Base-by-base conservation (phyloP, 2,329 filamentous ascomycete species). In the Botrytis galanthina region DNA sequence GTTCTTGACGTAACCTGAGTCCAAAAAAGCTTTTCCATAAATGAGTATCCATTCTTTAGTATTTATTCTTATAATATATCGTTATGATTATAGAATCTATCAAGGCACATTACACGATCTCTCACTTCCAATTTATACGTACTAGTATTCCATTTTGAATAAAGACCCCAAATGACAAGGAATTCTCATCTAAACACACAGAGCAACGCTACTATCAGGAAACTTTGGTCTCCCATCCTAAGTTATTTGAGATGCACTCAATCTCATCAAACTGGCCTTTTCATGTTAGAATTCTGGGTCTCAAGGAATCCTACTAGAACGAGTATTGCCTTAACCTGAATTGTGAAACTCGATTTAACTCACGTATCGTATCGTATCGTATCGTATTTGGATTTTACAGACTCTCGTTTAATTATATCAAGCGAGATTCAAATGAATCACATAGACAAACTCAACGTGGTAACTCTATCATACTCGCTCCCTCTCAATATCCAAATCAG, bases 131-230 rank as follows among this genome's bases (percentile, higher is more conserved):
- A 29, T 0, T 57, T 9, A 18, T 18, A 29, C 14, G 1, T 1
- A 57, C 14, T 18, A 2, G 12, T 54, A 29, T n/a, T n/a, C 6
- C n/a, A 18, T 18, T 10, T 3, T 1, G 1, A 57, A 18, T 3
- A 51, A 10, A 0, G 26, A n/a, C 2, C 0, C 12, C 5, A 54
- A 1, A 4, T 9, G 14, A 18, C 51, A 29, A 4, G 7, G 7
- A 57, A 18, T 6, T 29, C 26, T 29, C 51, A 14, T 29, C n/a
- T 29, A 57, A 18, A 29, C 12, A 54, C 12, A 18, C n/a, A 29
- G 16, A 5, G 4, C 7, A 0, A 9, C 6, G 7, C n/a, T 18
- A 57, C 12, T 18, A 16, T 18, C n/a, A 0, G 4, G 1, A 54
- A 29, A 29, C 26, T 29, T 29, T 54, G 12, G 12, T 7, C 0